These are phyloP conservation scores for Dalbergia cochinchinensis DNA, from an alignment of 306 rosid genomes.

Conservation along the genomic window DNA sequence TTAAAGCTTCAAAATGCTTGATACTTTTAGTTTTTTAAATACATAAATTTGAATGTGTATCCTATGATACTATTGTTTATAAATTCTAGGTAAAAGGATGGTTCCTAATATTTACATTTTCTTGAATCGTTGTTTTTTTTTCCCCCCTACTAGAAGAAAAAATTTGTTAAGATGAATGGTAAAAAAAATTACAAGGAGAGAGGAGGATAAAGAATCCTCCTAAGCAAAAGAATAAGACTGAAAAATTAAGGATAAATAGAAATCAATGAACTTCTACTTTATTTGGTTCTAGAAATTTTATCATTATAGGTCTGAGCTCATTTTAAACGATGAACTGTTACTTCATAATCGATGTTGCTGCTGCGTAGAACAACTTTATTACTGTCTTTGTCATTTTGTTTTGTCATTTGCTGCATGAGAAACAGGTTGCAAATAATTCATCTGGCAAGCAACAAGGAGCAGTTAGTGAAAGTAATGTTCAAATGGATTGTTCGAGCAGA, in stretches of 20 bases:
- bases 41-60: background rate
- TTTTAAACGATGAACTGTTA: too few species aligned
- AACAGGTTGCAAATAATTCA: slow-evolving; percentile 52
- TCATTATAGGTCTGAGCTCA: background rate
- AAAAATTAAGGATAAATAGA: too few species aligned
- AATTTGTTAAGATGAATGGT: too few species aligned
- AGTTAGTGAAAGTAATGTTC: slow-evolving; percentile 46
- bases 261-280: background rate
- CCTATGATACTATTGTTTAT: background rate
- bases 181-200: too few species aligned
- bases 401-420: slow-evolving; percentile 38
- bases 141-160: background rate
- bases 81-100: background rate
- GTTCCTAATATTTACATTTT: background rate
- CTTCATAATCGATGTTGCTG: too few species aligned
- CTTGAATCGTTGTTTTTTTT: background rate
- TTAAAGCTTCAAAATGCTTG: background rate
- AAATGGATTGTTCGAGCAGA: slow-evolving; percentile 54
- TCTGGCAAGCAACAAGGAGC: slow-evolving; percentile 54
- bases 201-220: too few species aligned
- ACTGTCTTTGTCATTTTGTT: slow-evolving; percentile 16
- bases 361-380: background rate
- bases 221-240: too few species aligned
- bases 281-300: background rate
- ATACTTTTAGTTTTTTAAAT: background rate